Evolutionary conservation across 441 rosid genomes (phyloP), one percentile per base, ranked within the genome.

Genomic region (Metrosideros polymorpha): DNA sequence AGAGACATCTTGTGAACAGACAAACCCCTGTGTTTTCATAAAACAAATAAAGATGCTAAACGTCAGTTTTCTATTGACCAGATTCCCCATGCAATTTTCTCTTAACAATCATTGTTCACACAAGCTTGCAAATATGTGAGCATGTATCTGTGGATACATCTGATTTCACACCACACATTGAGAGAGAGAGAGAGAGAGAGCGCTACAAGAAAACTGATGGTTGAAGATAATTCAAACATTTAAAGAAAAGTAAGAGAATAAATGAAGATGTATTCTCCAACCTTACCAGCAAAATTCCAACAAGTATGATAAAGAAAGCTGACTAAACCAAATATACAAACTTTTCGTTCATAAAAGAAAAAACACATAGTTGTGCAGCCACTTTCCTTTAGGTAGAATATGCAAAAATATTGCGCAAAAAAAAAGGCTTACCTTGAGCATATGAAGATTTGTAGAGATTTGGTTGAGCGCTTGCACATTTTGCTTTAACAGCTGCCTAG

Each of bases 361-460:
- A 75, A 25, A 75, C n/a, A 75, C n/a, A 71, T 4, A 39, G 49
- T 24, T 75, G 22, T 75, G 49, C 82, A 42, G 49, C 32, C 32
- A 42, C 49, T 42, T 75, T 75, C 49, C 66, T 75, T 75, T 7
- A 24, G 29, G 49, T 42, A 75, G 82, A 42, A 75, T 6, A 56
- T 84, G 84, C 50, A 29, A 29, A 29, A 45, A 32, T 22, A 47
- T 32, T 57, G 29, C 6, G 9, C 32, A 71, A 51, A 51, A 27
- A 25, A 52, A 17, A 27, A 9, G 55, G 14, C 84, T 50, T 91
- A 97, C 99, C 95, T 94, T 95, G 85, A 91, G 90, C 39, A 87
- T 87, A 88, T 95, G 94, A 89, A 96, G 93, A 89, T 98, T 98
- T 84, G 94, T 91, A 87, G 92, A 88, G 85, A 98, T 98, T 89